Percentiles rank a stretch among this genome's conserved stretches.
phyloP scores from a whole-genome alignment of 495 filamentous ascomycete species.

The Tetracladium setigerum region DNA sequence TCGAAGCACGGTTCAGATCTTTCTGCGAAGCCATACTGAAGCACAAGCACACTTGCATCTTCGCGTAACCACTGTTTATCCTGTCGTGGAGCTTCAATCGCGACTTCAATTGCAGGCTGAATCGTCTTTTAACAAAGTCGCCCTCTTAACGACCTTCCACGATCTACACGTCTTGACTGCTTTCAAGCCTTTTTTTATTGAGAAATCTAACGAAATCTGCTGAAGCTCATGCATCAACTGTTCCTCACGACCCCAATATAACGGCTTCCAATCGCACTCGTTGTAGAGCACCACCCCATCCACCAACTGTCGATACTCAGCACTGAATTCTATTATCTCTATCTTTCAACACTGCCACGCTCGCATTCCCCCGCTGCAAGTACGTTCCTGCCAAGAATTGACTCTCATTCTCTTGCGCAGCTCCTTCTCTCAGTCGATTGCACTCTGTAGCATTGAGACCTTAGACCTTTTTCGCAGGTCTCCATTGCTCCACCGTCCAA shows the following conservation, averaged over 20 bases:
- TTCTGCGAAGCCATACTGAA: constrained; percentile 25
- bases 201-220: constrained; percentile 25
- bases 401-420: too few species aligned
- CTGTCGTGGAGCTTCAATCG: constrained; percentile 24
- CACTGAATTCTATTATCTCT: neutral
- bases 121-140: constrained; percentile 20
- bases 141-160: constrained; percentile 50
- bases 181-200: constrained; percentile 26
- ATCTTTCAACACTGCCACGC: neutral
- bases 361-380: too few species aligned
- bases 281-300: constrained; percentile 12
- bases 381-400: too few species aligned
- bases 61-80: constrained; percentile 24
- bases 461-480: too few species aligned
- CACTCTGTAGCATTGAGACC: too few species aligned
- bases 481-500: constrained; percentile 9
- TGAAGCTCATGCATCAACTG: constrained; percentile 20
- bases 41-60: constrained; percentile 26
- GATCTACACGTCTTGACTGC: constrained; percentile 40
- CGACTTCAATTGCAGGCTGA: constrained; percentile 24
- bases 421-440: too few species aligned
- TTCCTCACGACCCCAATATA: constrained; percentile 18
- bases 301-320: neutral
- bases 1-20: constrained; percentile 18
- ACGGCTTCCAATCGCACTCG: constrained; percentile 16